These are phyloP conservation scores for Fusarium scirpi DNA, from an alignment of 2,329 filamentous ascomycete species.

Conservation along the genomic window DNA sequence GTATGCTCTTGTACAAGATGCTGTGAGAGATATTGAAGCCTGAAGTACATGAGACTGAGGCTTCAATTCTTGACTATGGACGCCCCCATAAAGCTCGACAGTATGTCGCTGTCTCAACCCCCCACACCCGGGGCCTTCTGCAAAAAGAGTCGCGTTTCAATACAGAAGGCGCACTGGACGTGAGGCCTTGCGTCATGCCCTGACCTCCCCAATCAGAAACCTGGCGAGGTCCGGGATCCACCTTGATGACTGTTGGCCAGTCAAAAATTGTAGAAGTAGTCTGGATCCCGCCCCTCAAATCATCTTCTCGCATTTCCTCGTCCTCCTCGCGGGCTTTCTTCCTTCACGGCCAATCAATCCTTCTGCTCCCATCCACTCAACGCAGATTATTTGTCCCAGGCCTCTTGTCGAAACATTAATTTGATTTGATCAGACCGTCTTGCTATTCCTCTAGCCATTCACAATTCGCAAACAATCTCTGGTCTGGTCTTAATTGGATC, in stretches of 20 bases:
- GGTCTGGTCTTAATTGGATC: constrained; percentile 45
- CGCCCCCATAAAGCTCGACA: not conserved
- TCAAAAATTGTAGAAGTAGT: constrained; percentile 59
- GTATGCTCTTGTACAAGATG: not conserved
- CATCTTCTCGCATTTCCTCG: constrained; percentile 62
- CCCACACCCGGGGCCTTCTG: not conserved
- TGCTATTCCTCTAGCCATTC: constrained; percentile 47
- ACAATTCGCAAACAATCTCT: constrained; percentile 44
- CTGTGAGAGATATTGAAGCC: not conserved
- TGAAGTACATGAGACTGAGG: not conserved
- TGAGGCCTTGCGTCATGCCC: constrained; percentile 47
- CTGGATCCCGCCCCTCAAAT: constrained; percentile 63
- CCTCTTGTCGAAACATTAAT: constrained; percentile 46
- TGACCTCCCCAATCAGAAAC: constrained; percentile 49
- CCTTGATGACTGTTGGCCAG: constrained; percentile 61
- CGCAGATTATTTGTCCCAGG: constrained; percentile 49
- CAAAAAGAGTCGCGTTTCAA: not conserved
- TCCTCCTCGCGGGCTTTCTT: constrained; percentile 55
- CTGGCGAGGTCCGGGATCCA: constrained; percentile 50
- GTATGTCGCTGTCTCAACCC: not conserved
- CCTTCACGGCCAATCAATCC: constrained; percentile 62
- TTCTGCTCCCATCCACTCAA: constrained; percentile 55
- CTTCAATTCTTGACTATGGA: not conserved
- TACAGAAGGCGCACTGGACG: not conserved
- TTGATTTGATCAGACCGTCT: constrained; percentile 34